Percentiles rank a stretch among this genome's conserved stretches.
These are phyloP conservation scores for Rachicladosporium sp. DNA, from an alignment of 2,329 filamentous ascomycete genomes.

Conservation along the genomic window DNA sequence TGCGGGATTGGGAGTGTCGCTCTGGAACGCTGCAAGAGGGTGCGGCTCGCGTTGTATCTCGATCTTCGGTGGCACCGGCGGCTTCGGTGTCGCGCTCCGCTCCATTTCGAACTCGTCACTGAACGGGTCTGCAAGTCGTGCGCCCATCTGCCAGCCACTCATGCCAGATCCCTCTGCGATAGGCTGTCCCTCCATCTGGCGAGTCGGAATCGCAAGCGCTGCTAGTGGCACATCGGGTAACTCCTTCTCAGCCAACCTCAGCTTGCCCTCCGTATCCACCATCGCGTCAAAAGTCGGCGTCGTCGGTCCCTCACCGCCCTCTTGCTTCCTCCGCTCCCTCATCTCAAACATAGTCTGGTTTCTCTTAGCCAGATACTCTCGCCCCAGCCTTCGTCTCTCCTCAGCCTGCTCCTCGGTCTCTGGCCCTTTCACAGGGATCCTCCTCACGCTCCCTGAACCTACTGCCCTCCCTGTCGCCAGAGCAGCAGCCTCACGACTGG, in stretches of 20 bases:
- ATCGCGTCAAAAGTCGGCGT: conserved; percentile 20
- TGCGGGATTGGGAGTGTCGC: conserved; percentile 6
- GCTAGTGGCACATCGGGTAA: not conserved
- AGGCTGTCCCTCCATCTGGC: conserved; percentile 15
- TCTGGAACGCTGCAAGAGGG: conserved; percentile 10
- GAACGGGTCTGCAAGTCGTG: conserved; percentile 33
- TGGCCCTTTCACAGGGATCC: conserved; percentile 19
- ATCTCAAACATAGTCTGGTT: conserved; percentile 24
- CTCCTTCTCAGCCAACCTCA: conserved; percentile 9
- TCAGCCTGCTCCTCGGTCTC: conserved; percentile 21
- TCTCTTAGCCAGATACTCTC: conserved; percentile 23
- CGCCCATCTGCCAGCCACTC: conserved; percentile 28
- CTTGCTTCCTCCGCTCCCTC: conserved; percentile 16
- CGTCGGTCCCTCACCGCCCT: conserved; percentile 7
- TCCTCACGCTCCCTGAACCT: conserved; percentile 14
- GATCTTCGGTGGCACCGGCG: conserved; percentile 34
- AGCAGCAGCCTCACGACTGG: conserved; percentile 20
- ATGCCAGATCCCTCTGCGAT: conserved; percentile 9
- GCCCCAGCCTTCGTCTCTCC: conserved; percentile 22
- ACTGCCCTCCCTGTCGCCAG: conserved; percentile 23
- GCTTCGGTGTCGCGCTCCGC: conserved; percentile 29
- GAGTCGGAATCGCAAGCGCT: not conserved
- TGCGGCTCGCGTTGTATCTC: conserved; percentile 16
- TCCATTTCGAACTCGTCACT: conserved; percentile 29
- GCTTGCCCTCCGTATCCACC: conserved; percentile 20